Base-by-base conservation (phyloP, 805 yeast species). In the Wickerhamiella domercqiae region DNA sequence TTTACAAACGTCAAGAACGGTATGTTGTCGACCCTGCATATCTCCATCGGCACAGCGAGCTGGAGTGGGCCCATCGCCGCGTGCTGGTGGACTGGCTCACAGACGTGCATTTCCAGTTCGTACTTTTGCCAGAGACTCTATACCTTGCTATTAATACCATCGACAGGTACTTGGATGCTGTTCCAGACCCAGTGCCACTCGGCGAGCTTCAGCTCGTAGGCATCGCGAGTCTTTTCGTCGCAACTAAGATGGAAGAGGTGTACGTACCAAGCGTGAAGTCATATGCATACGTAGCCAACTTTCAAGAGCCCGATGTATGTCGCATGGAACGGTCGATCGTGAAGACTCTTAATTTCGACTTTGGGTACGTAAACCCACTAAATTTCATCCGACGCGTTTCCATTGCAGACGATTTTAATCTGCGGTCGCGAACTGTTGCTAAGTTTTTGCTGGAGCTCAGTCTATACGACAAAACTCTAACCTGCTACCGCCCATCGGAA, bases 241-340 rank as follows among this genome's bases (percentile, higher is more conserved):
- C 95, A 29, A 93, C 95, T 13, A 84, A 84, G 59, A 81, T 79
- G 56, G 95, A 86, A 61, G 96, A 86, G 60, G 93, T 86, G 20
- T 78, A 75, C 53, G 68, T 83, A 7, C 96, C 95, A 7, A 75
- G 86, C 25, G 76, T 86, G 21, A 71, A 76, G 42, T 80, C 81
- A 56, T 86, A 81, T 54, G 80, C 94, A 2, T 79, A 78, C 54
- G 81, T 81, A 41, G 81, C 94, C 19, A 94, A 81, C 56, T 87
- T 87, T 34, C 80, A 83, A 3, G 80, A 75, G 51, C 79, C 75
- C 37, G 90, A 79, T 50, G 80, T 86, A 37, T 67, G 81, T 46
- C 75, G 70, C 49, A 93, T 93, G 18, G 96, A 86, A 60, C 73
- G 76, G 57, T 75, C 70, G 49, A 76, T 86, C 43, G 60, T 86